These are phyloP conservation scores for Wickerhamiella lipophila DNA, from an alignment of 805 yeast species.

Conservation along the genomic window DNA sequence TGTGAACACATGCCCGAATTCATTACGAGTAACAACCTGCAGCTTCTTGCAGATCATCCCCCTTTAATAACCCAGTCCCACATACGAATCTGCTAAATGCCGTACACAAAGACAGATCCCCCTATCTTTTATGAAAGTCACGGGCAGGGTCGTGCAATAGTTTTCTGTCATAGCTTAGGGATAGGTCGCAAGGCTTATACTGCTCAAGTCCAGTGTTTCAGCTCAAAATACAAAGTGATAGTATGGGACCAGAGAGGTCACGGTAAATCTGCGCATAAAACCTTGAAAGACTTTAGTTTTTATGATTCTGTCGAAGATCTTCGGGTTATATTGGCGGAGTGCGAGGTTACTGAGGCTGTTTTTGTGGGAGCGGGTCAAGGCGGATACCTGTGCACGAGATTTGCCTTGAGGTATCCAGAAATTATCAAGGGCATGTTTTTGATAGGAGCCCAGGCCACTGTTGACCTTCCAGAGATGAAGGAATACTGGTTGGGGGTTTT, in stretches of 20 bases:
- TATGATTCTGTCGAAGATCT: not conserved
- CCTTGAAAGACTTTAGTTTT: not conserved
- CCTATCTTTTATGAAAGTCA: not conserved
- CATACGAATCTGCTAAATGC: not conserved
- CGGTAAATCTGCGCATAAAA: not conserved
- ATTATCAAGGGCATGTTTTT: not conserved
- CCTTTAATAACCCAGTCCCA: slow-evolving; percentile 1
- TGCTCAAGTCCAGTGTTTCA: not conserved
- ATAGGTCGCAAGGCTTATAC: not conserved
- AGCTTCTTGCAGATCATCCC: not conserved
- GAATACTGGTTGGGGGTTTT: not conserved
- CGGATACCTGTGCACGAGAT: not conserved
- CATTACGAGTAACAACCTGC: not conserved
- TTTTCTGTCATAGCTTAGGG: not conserved
- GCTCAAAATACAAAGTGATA: not conserved
- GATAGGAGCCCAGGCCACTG: not conserved
- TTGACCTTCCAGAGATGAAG: slow-evolving; percentile 3
- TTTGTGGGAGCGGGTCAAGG: not conserved
- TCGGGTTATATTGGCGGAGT: not conserved
- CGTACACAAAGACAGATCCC: not conserved
- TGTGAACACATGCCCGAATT: not conserved
- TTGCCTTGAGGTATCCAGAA: not conserved
- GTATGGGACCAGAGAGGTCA: not conserved
- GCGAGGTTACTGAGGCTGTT: not conserved
- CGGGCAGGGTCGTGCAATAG: not conserved